Evolutionary conservation across 1,284 basidiomycete species (phyloP), one percentile per base, ranked within the genome.

Genomic region (Sparassis latifolia): DNA sequence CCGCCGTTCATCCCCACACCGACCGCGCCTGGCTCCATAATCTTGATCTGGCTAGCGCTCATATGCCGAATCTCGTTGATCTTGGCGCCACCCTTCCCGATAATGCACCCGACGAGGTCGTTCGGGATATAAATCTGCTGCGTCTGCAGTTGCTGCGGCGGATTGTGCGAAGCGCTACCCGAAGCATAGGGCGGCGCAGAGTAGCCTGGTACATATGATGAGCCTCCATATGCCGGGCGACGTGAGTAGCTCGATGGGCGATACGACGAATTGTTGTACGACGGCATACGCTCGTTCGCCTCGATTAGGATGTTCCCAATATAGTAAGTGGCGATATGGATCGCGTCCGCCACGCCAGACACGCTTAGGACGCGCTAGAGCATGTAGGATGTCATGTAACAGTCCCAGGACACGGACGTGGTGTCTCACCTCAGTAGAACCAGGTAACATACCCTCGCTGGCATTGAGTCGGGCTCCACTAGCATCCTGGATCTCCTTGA

Each of bases 401-500:
- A 20, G 20, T 20, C 20, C 20, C 20, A 20, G 20, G 20, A 20
- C 20, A 20, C 20, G 20, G 20, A 20, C 20, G 20, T 20, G 7
- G 48, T 41, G 45, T 32, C 44, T 59, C 63, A 92, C 91, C 84
- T 99, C 97, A 10, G 97, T 99, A n/a, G 93, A 97, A 10, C 93
- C 94, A 2, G 97, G 96, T 31, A 99, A 80, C 94, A 99, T 97
- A 42, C 93, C 89, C 69, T 99, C 97, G 60, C 90, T 94, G 5
- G 97, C 97, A 63, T 97, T 98, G 55, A 99, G 74, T 54, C 94
- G 77, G 5, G 97, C 97, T 37, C 97, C 97, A 57, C 91, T 95
- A 10, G 96, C 96, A 64, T 99, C 97, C 68, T 99, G 97, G 62
- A 99, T 99, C 73, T 99, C 97, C 74, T 98, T 99, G 70, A 99